phyloP scores from a whole-genome alignment of 257 asterid genomes.

The Jasminum sambac region DNA sequence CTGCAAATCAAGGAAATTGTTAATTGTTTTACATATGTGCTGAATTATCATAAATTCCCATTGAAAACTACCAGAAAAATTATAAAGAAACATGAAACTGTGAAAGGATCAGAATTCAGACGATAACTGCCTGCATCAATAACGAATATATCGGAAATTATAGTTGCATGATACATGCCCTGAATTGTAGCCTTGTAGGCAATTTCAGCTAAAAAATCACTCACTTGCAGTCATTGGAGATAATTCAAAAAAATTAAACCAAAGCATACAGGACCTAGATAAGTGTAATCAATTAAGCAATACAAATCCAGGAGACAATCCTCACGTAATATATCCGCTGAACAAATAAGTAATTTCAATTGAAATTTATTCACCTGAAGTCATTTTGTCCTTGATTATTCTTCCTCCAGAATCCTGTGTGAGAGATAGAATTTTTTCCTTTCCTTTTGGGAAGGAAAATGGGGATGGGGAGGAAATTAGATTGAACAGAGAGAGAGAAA shows the following conservation, averaged over 20 bases:
- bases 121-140: too few species aligned
- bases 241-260: not conserved
- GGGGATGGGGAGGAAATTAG: constrained; percentile 9
- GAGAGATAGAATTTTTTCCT: constrained; percentile 16
- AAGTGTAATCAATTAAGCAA: not conserved
- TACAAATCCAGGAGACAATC: not conserved
- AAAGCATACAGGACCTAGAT: constrained; percentile 1
- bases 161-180: not conserved
- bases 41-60: constrained; percentile 7
- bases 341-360: constrained; percentile 2
- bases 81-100: not conserved
- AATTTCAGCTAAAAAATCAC: not conserved
- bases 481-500: not conserved
- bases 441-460: constrained; percentile 11
- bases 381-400: constrained; percentile 18
- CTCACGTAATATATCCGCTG: not conserved
- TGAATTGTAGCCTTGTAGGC: not conserved
- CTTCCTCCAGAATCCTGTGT: constrained; percentile 4
- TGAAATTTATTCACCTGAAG: constrained; percentile 37
- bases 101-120: not conserved
- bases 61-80: constrained; percentile 2
- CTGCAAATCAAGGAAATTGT: constrained; percentile 11
- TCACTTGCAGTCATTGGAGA: constrained; percentile 42
- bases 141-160: not conserved
- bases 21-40: not conserved